Percentiles rank a stretch among this genome's conserved stretches.
Evolutionary conservation across 2,329 filamentous ascomycete species (phyloP).

Genomic region (Ophiocordyceps robertsii): DNA sequence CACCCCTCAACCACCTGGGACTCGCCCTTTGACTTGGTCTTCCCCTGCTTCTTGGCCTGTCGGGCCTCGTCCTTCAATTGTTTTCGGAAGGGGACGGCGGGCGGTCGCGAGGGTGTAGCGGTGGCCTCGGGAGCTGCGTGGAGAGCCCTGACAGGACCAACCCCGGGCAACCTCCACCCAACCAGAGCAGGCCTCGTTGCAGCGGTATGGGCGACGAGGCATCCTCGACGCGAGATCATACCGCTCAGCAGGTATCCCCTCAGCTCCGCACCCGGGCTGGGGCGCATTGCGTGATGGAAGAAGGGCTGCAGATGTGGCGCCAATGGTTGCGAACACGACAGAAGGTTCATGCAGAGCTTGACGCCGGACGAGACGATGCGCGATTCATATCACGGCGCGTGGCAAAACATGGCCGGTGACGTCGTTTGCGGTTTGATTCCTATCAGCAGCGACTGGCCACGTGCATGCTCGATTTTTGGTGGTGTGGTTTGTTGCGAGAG

Average conservation of each 20-base stretch:
- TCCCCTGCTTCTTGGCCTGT: conserved; percentile 51
- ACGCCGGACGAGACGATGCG: no score
- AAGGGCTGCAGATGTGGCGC: not conserved
- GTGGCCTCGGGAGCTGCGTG: conserved; percentile 16
- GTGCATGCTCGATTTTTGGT: no score
- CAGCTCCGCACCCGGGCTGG: conserved; percentile 27
- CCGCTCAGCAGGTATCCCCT: conserved; percentile 36
- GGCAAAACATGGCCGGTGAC: no score
- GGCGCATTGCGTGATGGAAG: conserved; percentile 22
- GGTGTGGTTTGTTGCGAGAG: no score
- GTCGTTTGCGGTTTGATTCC: no score
- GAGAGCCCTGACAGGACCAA: conserved; percentile 11
- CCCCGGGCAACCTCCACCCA: conserved; percentile 4
- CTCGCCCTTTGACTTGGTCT: conserved; percentile 30
- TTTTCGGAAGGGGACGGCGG: conserved; percentile 48
- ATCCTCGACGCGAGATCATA: conserved; percentile 27
- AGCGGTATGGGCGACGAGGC: conserved; percentile 15
- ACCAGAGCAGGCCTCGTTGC: conserved; percentile 6
- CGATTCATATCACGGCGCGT: no score
- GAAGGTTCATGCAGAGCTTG: conserved; percentile 4
- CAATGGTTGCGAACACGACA: not conserved
- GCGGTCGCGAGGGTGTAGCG: conserved; percentile 5
- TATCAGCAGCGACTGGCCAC: no score
- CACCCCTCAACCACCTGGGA: conserved; percentile 51
- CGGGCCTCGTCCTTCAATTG: conserved; percentile 60